Conservation (phyloP, 176 grass and related monocot species). For the Phyllostachys edulis region DNA sequence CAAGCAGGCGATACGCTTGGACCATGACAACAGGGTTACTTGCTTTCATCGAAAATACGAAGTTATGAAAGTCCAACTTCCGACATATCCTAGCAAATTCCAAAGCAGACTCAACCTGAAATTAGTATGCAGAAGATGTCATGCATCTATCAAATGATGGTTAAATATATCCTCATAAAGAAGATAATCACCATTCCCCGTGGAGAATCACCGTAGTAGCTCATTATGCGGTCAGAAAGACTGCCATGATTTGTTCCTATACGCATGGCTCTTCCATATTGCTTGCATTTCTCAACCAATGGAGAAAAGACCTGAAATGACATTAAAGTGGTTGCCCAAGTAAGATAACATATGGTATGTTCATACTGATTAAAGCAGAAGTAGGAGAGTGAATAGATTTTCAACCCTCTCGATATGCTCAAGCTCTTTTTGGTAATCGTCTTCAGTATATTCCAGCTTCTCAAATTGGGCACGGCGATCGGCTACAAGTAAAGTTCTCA, state of each 20-base stretch:
- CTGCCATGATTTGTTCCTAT: constrained; percentile 95
- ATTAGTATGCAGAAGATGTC: constrained; percentile 36
- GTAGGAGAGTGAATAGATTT: constrained; percentile 4
- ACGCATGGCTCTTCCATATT: constrained; percentile 94
- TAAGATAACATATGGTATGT: constrained; percentile 15
- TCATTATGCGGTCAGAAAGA: constrained; percentile 99
- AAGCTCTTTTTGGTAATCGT: constrained; percentile 90
- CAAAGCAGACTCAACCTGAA: constrained; percentile 97
- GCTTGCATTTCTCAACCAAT: constrained; percentile 97
- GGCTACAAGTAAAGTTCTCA: constrained; percentile 61
- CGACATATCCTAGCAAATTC: constrained; percentile 97
- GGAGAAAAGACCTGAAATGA: constrained; percentile 85
- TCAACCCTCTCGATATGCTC: constrained; percentile 93
- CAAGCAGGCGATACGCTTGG: constrained; percentile 92
- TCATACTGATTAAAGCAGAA: background rate
- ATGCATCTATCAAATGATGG: background rate
- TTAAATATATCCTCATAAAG: constrained; percentile 18
- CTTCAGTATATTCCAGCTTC: constrained; percentile 78
- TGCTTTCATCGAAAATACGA: constrained; percentile 99
- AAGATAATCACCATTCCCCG: constrained; percentile 85
- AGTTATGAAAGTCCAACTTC: constrained; percentile 92
- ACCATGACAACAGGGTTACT: constrained; percentile 99
- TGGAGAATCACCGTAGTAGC: constrained; percentile 99
- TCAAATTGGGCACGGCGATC: constrained; percentile 98
- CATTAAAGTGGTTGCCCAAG: background rate